Conservation (phyloP, 257 asterid species). For the Ocimum tenuiflorum region DNA sequence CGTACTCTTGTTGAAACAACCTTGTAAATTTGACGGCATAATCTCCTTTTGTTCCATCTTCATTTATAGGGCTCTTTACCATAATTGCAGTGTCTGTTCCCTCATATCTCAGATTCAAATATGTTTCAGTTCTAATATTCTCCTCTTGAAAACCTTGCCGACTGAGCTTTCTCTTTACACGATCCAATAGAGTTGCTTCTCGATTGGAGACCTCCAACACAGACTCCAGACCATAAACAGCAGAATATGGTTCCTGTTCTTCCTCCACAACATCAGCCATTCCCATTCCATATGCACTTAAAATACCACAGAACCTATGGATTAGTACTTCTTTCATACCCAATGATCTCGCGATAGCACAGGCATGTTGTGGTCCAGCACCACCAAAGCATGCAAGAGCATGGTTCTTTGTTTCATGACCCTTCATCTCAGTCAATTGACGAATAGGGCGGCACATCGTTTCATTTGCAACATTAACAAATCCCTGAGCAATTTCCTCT, state of each 20-base stretch:
- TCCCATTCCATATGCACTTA: constrained; percentile 99
- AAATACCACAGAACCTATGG: constrained; percentile 86
- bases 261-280: constrained; percentile 96
- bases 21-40: constrained; percentile 71
- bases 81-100: constrained; percentile 93
- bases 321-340: constrained; percentile 93
- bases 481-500: constrained; percentile 92
- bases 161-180: constrained; percentile 56
- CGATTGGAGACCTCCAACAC: constrained; percentile 54
- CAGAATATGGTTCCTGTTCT: constrained; percentile 80
- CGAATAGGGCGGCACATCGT: constrained; percentile 97
- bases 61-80: constrained; percentile 52
- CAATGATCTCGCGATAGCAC: constrained; percentile 92
- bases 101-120: constrained; percentile 82
- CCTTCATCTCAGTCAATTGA: constrained; percentile 95
- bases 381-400: constrained; percentile 99
- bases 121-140: constrained; percentile 62
- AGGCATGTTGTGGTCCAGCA: constrained; percentile 98
- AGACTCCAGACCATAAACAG: constrained; percentile 72
- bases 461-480: constrained; percentile 82
- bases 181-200: constrained; percentile 49
- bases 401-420: constrained; percentile 86
- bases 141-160: constrained; percentile 74
- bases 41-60: constrained; percentile 60
- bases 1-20: constrained; percentile 83